A percentile compares a stretch with the other conserved stretches of the same genome.
phyloP scores from a whole-genome alignment of 306 rosid genomes.

The Phaseolus lunatus region DNA sequence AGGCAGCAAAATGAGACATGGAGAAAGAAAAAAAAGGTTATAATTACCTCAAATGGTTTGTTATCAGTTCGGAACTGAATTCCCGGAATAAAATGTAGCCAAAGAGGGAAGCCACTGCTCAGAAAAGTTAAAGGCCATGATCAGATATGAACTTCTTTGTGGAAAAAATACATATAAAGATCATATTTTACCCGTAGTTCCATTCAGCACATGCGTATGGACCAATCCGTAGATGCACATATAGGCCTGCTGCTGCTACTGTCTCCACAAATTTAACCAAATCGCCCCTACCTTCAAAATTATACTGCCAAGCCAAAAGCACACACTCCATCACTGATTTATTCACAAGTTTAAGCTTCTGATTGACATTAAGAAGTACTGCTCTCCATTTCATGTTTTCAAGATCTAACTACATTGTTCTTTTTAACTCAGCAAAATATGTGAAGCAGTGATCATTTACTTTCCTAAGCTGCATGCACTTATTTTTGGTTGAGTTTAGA shows the following conservation, averaged over 20 bases:
- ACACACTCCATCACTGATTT: conserved; percentile 26
- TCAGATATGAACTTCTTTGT: background rate
- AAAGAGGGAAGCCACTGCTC: conserved; percentile 88
- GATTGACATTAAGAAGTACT: conserved; percentile 18
- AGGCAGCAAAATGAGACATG: background rate
- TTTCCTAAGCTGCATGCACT: conserved; percentile 12
- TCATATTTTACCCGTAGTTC: conserved; percentile 79
- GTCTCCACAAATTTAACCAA: conserved; percentile 77
- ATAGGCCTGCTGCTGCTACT: conserved; percentile 82
- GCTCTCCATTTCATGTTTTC: conserved; percentile 6
- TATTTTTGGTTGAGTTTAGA: background rate
- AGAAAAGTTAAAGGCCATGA: conserved; percentile 19
- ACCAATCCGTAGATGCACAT: conserved; percentile 89
- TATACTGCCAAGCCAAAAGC: conserved; percentile 60
- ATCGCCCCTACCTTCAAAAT: conserved; percentile 80
- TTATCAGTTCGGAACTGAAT: conserved; percentile 81
- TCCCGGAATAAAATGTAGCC: conserved; percentile 91
- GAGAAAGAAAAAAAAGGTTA: background rate
- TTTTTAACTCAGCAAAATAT: background rate
- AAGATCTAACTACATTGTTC: conserved; percentile 1
- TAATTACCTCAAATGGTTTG: conserved; percentile 73
- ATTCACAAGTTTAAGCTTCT: background rate
- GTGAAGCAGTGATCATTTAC: conserved; percentile 5
- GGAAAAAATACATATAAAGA: background rate
- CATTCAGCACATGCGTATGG: conserved; percentile 98